phyloP scores from a whole-genome alignment of 345 rosid species.

The Euphorbia pulcherrima region DNA sequence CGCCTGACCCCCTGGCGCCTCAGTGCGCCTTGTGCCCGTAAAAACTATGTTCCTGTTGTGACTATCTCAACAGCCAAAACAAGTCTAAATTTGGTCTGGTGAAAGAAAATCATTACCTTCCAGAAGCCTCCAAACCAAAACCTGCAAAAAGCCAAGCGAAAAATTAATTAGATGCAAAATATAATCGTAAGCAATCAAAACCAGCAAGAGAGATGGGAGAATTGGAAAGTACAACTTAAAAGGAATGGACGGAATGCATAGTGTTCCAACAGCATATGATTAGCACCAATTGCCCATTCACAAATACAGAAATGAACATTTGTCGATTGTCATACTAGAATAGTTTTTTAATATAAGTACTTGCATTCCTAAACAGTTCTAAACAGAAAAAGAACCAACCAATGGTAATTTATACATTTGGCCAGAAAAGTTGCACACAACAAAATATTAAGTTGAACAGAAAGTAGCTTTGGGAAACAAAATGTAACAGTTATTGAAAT shows the following conservation, averaged over 20 bases:
- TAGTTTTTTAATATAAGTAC: background rate
- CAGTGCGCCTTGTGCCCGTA: no score
- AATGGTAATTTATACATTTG: background rate
- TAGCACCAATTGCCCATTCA: background rate
- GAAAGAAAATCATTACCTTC: slow-evolving; percentile 60
- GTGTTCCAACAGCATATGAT: background rate
- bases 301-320: background rate
- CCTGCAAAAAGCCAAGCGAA: slow-evolving; percentile 42
- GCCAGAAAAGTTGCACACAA: background rate
- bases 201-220: background rate
- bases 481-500: background rate
- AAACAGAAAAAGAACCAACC: background rate
- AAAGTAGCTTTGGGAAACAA: slow-evolving; percentile 5
- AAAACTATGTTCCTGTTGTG: no score
- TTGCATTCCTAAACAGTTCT: background rate
- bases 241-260: background rate
- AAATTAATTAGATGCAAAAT: slow-evolving; percentile 21
- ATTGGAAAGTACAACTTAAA: background rate
- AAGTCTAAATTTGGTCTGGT: slow-evolving; percentile 1
- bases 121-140: slow-evolving; percentile 99
- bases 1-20: no score
- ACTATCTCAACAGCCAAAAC: slow-evolving; percentile 6
- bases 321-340: background rate
- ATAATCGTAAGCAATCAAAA: background rate
- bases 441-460: background rate